Base-by-base conservation (phyloP, 305 asterid genomes). In the Withania somnifera region DNA sequence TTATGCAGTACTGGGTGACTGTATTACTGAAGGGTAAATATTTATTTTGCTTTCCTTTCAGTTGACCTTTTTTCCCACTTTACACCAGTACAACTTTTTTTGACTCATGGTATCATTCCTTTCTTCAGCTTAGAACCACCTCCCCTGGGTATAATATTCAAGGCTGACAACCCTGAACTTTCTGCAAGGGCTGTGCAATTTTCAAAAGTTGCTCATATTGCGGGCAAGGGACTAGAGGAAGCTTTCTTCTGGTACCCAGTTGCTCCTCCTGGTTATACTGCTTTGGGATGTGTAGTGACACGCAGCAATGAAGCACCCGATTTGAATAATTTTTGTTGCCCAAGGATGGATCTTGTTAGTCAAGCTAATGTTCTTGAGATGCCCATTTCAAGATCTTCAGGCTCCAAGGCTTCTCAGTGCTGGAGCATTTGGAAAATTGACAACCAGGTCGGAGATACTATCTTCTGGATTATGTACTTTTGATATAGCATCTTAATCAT, bases 341-440 rank as follows among this genome's bases (percentile, higher is more conserved):
- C 99, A 45, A 92, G 96, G 92, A 89, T 93, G 91, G 98, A 94
- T 91, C 89, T 97, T 87, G 98, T 97, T 82, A 92, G 90, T 86
- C 96, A 91, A 90, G 91, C 97, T 84, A 91, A 90, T 87, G 90
- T 97, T 82, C 92, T 86, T 67, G 98, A 93, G 89, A 90, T 88
- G 86, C 99, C 99, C 76, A 88, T 94, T 63, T 92, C 98, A 83
- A 93, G 93, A 89, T 91, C 94, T 82, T 91, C 93, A 75, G 93
- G 90, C 89, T 91, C 97, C 19, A 94, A 86, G 88, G 88, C 94
- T 85, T 90, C 98, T 82, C 90, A 93, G 78, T 90, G 92, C 89
- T 97, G 98, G 98, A 97, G 99, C 86, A 91, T 97, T 83, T 97
- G 99, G 99, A 97, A 94, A 94, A 95, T 97, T 85, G 98, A 94